These are phyloP conservation scores for Cordyceps tenuipes DNA, from an alignment of 2,329 filamentous ascomycete genomes.

Conservation along the genomic window DNA sequence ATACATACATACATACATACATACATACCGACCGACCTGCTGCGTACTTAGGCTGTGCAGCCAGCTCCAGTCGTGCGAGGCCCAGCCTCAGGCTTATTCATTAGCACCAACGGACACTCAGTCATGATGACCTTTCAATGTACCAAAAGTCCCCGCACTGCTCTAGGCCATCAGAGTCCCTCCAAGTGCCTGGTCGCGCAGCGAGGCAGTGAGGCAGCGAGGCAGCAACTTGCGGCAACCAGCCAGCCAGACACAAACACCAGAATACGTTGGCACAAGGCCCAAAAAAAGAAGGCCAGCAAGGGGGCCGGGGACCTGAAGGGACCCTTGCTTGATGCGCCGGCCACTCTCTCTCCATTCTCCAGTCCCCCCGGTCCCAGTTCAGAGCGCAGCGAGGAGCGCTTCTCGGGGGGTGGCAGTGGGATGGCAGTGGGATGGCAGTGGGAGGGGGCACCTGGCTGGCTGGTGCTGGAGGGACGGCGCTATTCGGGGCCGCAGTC, in stretches of 20 bases:
- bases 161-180: not conserved
- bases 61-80: not conserved
- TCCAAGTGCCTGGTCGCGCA: not conserved
- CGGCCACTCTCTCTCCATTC: no score
- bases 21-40: no score
- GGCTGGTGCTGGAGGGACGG: not conserved
- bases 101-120: not conserved
- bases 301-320: not conserved
- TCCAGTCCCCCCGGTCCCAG: no score
- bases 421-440: not conserved
- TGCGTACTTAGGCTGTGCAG: not conserved
- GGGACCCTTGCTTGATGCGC: not conserved
- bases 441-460: conserved; percentile 7
- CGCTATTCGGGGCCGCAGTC: conserved; percentile 8
- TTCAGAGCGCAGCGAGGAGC: not conserved
- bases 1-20: no score
- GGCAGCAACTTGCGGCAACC: not conserved
- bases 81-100: not conserved
- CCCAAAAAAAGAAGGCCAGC: not conserved
- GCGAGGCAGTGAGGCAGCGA: not conserved
- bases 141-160: no score
- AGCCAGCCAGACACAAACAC: not conserved
- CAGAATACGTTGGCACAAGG: not conserved
- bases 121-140: no score
- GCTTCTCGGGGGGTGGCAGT: conserved; percentile 3